These are phyloP conservation scores for Fusarium compactum DNA, from an alignment of 2,329 filamentous ascomycete genomes.

Conservation along the genomic window DNA sequence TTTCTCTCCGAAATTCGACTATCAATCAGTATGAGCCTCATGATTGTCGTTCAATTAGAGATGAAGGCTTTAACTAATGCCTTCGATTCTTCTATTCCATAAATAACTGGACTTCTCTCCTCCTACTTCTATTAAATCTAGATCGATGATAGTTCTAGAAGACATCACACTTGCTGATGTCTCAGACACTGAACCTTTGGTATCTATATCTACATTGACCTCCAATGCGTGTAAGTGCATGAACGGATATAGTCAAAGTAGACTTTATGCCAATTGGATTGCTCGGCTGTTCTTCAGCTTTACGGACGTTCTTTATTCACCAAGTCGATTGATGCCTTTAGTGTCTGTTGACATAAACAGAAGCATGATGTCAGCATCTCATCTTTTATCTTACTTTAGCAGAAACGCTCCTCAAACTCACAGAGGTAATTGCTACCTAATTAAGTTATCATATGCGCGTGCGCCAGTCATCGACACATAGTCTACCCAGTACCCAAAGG, in stretches of 20 bases:
- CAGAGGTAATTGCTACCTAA: background rate
- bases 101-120: background rate
- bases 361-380: background rate
- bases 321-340: background rate
- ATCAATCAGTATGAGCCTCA: background rate
- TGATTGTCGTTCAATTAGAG: background rate
- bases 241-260: background rate
- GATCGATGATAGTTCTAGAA: background rate
- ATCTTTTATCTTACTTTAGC: background rate
- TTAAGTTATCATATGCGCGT: background rate
- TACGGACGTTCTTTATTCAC: accelerated
- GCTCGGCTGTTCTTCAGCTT: background rate
- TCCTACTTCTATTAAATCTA: background rate
- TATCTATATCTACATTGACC: background rate
- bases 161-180: background rate
- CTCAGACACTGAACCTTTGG: background rate
- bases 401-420: background rate
- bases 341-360: background rate
- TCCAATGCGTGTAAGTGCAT: background rate
- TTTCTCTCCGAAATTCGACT: conserved; percentile 20
- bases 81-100: background rate
- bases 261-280: background rate
- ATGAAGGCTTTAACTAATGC: background rate
- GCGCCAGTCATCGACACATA: background rate
- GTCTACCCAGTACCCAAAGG: background rate